Evolutionary conservation across 2,329 filamentous ascomycete species (phyloP), one percentile per base, ranked within the genome.

Genomic region (Cadophora gregata): DNA sequence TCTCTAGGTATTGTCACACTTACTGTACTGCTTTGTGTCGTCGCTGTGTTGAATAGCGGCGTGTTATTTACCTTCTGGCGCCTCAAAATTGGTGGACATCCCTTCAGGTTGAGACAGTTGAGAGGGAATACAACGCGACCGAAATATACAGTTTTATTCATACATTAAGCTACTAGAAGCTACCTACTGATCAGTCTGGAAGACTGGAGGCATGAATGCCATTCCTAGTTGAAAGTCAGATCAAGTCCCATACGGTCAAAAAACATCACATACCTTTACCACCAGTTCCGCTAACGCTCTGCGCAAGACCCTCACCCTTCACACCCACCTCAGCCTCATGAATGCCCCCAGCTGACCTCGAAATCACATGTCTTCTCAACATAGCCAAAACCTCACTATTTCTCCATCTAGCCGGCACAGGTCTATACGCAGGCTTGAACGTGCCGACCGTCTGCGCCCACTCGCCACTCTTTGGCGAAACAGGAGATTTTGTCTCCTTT

Each of bases 361-460:
- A 83, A 73, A 87, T 86, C 31, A 98, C 96, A 82, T 99, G 96
- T 73, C 86, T 83, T 77, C 95, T 85, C 78, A 99, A 78, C 83
- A 96, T 80, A 29, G 78, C 79, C 74, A 99, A 80, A 63, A 97
- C 88, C 81, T 94, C 90, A 71, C 92, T 96, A 69, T 90, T 88
- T 79, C 85, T 88, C 96, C 96, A 99, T 70, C 95, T 85, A 73
- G 82, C 80, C 14, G 96, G 96, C 66, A 98, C 94, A 47, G 95
- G 95, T 64, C 95, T 85, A 80, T 97, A 97, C 42, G 94, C 93
- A 33, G 95, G 93, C 84, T 92, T 95, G 80, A 97, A 97, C 25
- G 93, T 94, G 36, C 96, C 96, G 5, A 97, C 85, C 0, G 96
- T 99, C 85, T 98, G 95, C 69, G 93, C 93, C 96, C 96, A 99